These are phyloP conservation scores for Cyathus striatus DNA, from an alignment of 768 basidiomycete species.

Conservation along the genomic window DNA sequence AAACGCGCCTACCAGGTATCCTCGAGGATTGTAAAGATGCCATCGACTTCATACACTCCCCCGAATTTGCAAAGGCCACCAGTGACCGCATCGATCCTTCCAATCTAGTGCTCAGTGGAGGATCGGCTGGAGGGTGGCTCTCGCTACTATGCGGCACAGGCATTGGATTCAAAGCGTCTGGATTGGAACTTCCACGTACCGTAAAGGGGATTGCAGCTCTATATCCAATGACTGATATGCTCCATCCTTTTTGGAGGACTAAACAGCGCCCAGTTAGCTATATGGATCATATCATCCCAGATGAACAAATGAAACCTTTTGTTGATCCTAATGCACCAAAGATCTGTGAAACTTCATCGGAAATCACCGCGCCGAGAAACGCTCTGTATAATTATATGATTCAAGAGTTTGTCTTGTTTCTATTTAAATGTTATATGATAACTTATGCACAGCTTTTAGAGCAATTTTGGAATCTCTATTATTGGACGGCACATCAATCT, in stretches of 20 bases:
- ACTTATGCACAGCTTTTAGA: constrained; percentile 13
- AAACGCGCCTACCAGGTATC: constrained; percentile 27
- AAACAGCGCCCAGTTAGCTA: constrained; percentile 27
- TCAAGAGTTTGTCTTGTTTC: constrained; percentile 24
- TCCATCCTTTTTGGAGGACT: constrained; percentile 29
- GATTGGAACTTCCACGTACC: constrained; percentile 17
- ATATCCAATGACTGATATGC: constrained; percentile 31
- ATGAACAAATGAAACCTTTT: constrained; percentile 22
- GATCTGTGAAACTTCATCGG: constrained; percentile 14
- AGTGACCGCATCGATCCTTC: constrained; percentile 19
- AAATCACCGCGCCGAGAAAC: constrained; percentile 18
- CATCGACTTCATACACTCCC: constrained; percentile 22
- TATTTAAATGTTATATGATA: background rate
- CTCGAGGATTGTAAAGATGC: constrained; percentile 27
- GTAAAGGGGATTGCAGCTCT: constrained; percentile 26
- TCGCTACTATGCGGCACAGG: constrained; percentile 26
- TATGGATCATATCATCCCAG: constrained; percentile 20
- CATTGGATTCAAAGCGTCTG: constrained; percentile 26
- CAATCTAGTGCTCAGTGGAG: constrained; percentile 26
- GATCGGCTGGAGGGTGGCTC: constrained; percentile 34
- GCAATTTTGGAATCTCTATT: constrained; percentile 21
- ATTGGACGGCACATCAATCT: constrained; percentile 23
- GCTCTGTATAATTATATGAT: constrained; percentile 34
- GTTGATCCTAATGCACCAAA: constrained; percentile 20
- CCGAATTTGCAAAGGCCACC: constrained; percentile 19